A percentile compares a stretch with the other conserved stretches of the same genome.
phyloP scores from a whole-genome alignment of 2,329 filamentous ascomycete species.

The Aspergillus neotritici region DNA sequence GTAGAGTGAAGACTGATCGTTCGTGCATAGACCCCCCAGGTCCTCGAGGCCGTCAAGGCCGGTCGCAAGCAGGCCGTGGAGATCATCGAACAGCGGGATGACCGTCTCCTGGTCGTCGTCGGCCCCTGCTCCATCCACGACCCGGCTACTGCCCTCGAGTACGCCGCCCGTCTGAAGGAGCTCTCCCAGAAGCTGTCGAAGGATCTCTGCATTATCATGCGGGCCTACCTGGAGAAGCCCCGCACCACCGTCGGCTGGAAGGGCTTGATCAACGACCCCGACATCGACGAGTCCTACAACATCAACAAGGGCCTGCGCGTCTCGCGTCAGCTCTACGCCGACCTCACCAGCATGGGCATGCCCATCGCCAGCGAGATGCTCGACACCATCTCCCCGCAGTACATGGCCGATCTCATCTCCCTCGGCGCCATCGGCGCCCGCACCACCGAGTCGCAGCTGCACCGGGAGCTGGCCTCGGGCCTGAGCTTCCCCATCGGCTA shows the following conservation, averaged over 20 bases:
- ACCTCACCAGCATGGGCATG: slow-evolving; percentile 80
- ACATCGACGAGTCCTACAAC: slow-evolving; percentile 94
- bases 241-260: slow-evolving; percentile 99
- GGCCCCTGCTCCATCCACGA: slow-evolving; percentile 98
- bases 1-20: slow-evolving; percentile 10
- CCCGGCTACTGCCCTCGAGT: slow-evolving; percentile 79
- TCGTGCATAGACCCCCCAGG: slow-evolving; percentile 29
- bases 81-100: slow-evolving; percentile 68
- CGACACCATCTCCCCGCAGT: slow-evolving; percentile 97
- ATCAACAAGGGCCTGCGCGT: slow-evolving; percentile 97
- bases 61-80: slow-evolving; percentile 55
- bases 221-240: slow-evolving; percentile 97
- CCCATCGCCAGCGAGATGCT: slow-evolving; percentile 98
- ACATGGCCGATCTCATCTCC: slow-evolving; percentile 90
- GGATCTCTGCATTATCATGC: slow-evolving; percentile 92
- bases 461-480: slow-evolving; percentile 90
- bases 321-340: slow-evolving; percentile 87
- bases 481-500: slow-evolving; percentile 97
- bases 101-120: slow-evolving; percentile 88
- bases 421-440: slow-evolving; percentile 92
- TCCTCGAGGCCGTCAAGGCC: slow-evolving; percentile 39
- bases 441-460: slow-evolving; percentile 93
- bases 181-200: slow-evolving; percentile 72
- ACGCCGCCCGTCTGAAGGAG: slow-evolving; percentile 70
- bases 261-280: slow-evolving; percentile 96